A percentile compares a stretch with the other conserved stretches of the same genome.
phyloP scores from a whole-genome alignment of 2,329 filamentous ascomycete genomes.

The Neonectria coccinea region DNA sequence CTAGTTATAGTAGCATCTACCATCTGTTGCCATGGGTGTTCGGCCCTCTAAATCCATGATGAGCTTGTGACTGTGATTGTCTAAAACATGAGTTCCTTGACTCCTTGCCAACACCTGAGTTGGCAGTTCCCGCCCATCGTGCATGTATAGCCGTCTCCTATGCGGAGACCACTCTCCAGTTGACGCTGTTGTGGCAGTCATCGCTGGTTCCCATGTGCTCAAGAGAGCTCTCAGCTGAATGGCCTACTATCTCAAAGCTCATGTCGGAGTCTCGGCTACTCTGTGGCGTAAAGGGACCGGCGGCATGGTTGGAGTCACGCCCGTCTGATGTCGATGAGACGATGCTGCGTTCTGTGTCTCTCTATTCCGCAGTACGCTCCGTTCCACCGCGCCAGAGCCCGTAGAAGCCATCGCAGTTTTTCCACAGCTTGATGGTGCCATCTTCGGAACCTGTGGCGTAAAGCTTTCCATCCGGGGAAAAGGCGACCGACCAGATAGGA shows the following conservation, averaged over 20 bases:
- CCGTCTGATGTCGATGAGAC: slow-evolving; percentile 36
- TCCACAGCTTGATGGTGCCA: slow-evolving; percentile 94
- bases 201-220: slow-evolving; percentile 23
- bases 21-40: slow-evolving; percentile 17
- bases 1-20: slow-evolving; percentile 16
- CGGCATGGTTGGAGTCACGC: slow-evolving; percentile 24
- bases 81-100: slow-evolving; percentile 22
- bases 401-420: slow-evolving; percentile 75
- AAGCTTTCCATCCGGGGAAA: slow-evolving; percentile 93
- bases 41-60: slow-evolving; percentile 28
- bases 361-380: slow-evolving; percentile 54
- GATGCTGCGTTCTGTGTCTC: slow-evolving; percentile 42
- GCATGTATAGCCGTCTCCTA: slow-evolving; percentile 6
- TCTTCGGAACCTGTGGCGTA: slow-evolving; percentile 98
- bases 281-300: slow-evolving; percentile 21
- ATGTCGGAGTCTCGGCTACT: slow-evolving; percentile 30
- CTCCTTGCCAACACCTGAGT: slow-evolving; percentile 6
- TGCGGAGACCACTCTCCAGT: slow-evolving; percentile 21
- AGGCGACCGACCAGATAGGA: slow-evolving; percentile 95
- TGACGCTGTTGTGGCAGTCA: slow-evolving; percentile 18
- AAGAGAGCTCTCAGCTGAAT: slow-evolving; percentile 13
- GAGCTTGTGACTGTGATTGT: slow-evolving; percentile 23
- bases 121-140: slow-evolving; percentile 15
- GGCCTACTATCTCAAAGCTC: slow-evolving; percentile 18
- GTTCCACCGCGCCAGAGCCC: slow-evolving; percentile 71